Evolutionary conservation across 179 eudicot genomes (phyloP), one percentile per base, ranked within the genome.

Genomic region (Beta lomatogona): DNA sequence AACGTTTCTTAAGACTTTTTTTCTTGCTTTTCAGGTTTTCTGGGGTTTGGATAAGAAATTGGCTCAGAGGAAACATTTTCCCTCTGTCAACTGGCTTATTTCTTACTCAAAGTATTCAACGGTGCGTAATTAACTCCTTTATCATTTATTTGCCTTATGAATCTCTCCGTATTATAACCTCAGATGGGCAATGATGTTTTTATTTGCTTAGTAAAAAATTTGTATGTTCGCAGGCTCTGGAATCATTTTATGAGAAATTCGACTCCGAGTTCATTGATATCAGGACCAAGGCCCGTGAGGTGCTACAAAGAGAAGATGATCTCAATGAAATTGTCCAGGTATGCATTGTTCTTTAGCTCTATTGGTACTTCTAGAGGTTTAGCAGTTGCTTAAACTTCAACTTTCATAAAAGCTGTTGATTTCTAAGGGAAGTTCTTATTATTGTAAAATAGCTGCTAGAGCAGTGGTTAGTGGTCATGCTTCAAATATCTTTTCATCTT

Each of bases 11-110:
- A 81, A 46, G 58, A 19, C 5, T 45, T 58, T 58, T 48, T 9
- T 28, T 54, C 53, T 80, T 86, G 71, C 60, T 77, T 58, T 72
- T 69, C 89, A 96, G 99, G 99, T 96, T 77, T 96, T 96, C 88
- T 96, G 99, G 99, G 99, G 99, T 77, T 91, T 96, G 81, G 99
- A 96, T 89, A 96, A 96, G 86, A 96, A 96, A 83, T 83, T 96
- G 82, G 99, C 99, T 44, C 99, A 96, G 86, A 92, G 99, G 87
- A 96, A 96, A 80, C 99, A 96, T 85, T 96, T 96, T 79, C 99
- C 99, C 63, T 91, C 99, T 73, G 99, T 96, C 77, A 96, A 96
- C 89, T 96, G 99, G 99, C 95, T 96, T 82, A 96, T 96, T 87
- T 96, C 99, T 57, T 96, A 96, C 87, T 96, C 98, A 8, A 96